A percentile compares a stretch with the other conserved stretches of the same genome.
Conservation (phyloP, 805 yeast genomes). For the Pichia kluyveri region DNA sequence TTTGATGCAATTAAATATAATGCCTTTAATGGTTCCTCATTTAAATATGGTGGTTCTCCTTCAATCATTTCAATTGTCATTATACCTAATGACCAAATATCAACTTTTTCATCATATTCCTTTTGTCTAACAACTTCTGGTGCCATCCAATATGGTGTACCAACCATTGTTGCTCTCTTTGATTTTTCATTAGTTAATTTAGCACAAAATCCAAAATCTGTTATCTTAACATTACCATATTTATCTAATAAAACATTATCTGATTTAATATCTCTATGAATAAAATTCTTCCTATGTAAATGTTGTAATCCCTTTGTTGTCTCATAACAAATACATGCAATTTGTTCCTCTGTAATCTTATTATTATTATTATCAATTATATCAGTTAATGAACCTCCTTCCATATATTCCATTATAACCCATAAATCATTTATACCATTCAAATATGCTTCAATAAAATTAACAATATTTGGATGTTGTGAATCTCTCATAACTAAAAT, state of each 20-base stretch:
- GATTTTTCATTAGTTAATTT: slow-evolving; percentile 73
- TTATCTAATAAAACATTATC: slow-evolving; percentile 85
- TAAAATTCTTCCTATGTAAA: slow-evolving; percentile 84
- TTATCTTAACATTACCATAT: slow-evolving; percentile 80
- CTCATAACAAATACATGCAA: slow-evolving; percentile 84
- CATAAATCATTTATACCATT: slow-evolving; percentile 75
- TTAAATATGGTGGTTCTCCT: slow-evolving; percentile 96
- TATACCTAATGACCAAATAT: slow-evolving; percentile 95
- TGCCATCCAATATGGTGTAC: slow-evolving; percentile 99
- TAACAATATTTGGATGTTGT: slow-evolving; percentile 90
- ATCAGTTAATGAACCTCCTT: slow-evolving; percentile 96
- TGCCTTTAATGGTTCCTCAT: slow-evolving; percentile 92
- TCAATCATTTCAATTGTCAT: slow-evolving; percentile 99
- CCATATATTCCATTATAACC: slow-evolving; percentile 99
- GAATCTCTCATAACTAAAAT: slow-evolving; percentile 95
- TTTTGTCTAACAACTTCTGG: slow-evolving; percentile 95
- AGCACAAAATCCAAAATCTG: slow-evolving; percentile 96
- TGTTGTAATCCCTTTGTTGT: slow-evolving; percentile 87
- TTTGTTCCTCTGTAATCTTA: slow-evolving; percentile 74
- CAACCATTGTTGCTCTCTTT: slow-evolving; percentile 96
- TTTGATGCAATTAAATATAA: slow-evolving; percentile 90
- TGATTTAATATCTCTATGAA: slow-evolving; percentile 94
- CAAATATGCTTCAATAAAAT: slow-evolving; percentile 84
- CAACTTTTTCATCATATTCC: slow-evolving; percentile 95
- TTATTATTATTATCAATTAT: slow-evolving; percentile 88